phyloP scores from a whole-genome alignment of 208 protist species.

The Wallacemonas sp. region DNA sequence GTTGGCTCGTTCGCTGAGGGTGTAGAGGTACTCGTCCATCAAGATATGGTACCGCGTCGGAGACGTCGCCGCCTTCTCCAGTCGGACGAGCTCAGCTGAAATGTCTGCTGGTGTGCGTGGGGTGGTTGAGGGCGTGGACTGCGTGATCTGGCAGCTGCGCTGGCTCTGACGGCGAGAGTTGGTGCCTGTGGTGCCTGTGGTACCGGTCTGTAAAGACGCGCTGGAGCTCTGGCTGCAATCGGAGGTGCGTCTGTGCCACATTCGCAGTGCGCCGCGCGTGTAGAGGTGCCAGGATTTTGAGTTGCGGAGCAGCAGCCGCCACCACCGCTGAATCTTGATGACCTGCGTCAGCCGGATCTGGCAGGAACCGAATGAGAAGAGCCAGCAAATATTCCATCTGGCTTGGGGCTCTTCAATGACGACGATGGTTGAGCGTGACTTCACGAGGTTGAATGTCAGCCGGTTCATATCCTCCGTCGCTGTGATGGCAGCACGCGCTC shows the following conservation, averaged over 20 bases:
- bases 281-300: conserved; percentile 5
- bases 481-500: background rate
- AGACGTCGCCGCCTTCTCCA: conserved; percentile 32
- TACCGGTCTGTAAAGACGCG: too few species aligned
- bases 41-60: conserved; percentile 28
- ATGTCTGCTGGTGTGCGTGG: background rate
- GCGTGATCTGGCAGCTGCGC: background rate
- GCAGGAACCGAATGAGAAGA: conserved; percentile 29
- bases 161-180: conserved; percentile 5
- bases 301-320: conserved; percentile 41
- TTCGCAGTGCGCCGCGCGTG: conserved; percentile 10
- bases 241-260: background rate
- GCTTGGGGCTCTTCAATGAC: conserved; percentile 24
- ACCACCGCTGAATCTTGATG: conserved; percentile 71
- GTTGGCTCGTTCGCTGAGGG: conserved; percentile 11
- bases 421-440: conserved; percentile 1
- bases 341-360: conserved; percentile 40
- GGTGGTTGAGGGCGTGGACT: too few species aligned
- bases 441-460: conserved; percentile 16
- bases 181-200: too few species aligned
- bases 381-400: conserved; percentile 13
- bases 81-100: conserved; percentile 8
- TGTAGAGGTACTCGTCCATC: conserved; percentile 40
- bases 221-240: too few species aligned
- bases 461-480: conserved; percentile 21